phyloP scores from a whole-genome alignment of 768 basidiomycete genomes.

The Kwoniella pini region DNA sequence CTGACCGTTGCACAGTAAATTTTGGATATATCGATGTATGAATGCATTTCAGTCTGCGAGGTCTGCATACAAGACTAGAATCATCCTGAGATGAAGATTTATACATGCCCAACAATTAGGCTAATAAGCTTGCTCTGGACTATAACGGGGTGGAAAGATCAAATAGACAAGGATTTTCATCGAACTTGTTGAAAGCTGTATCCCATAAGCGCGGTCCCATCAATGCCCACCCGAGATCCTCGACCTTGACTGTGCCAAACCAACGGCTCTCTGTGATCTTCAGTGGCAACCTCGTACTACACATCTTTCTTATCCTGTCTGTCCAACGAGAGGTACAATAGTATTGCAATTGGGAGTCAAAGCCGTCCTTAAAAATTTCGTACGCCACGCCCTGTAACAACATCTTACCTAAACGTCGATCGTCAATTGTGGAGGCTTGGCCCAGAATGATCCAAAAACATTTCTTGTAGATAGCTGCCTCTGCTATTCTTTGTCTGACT shows the following conservation, averaged over 20 bases:
- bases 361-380: neutral
- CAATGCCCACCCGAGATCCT: neutral
- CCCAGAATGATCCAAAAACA: neutral
- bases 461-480: neutral
- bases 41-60: neutral
- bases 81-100: no score
- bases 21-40: neutral
- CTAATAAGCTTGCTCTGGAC: neutral
- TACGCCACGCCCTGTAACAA: neutral
- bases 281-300: neutral
- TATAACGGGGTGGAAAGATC: no score
- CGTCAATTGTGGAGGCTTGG: neutral
- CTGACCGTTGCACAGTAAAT: neutral
- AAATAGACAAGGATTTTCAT: neutral
- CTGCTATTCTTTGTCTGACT: neutral
- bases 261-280: neutral
- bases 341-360: neutral
- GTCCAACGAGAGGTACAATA: neutral
- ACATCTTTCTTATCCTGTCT: neutral
- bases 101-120: neutral
- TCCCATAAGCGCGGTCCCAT: neutral
- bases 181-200: neutral
- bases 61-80: neutral
- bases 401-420: constrained; percentile 4
- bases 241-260: neutral